These are phyloP conservation scores for Thalassiosira allenii DNA, from an alignment of 352 stramenopile species.

Conservation along the genomic window DNA sequence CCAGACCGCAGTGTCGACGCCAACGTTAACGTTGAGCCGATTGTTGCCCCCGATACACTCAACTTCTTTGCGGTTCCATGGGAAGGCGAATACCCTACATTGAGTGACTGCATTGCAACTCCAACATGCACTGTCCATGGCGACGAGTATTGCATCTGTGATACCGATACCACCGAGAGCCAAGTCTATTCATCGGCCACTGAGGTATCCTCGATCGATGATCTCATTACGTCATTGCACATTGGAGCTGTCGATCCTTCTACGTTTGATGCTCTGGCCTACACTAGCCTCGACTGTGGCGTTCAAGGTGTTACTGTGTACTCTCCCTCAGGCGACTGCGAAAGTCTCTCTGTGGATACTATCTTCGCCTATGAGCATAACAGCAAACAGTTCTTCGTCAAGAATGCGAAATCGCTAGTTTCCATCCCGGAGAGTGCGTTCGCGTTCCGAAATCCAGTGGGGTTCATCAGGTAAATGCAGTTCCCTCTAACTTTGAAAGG, in stretches of 20 bases:
- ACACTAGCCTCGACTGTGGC: slow-evolving; percentile 15
- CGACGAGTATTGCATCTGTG: slow-evolving; percentile 51
- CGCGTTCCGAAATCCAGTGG: slow-evolving; percentile 73
- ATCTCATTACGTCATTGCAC: slow-evolving; percentile 26
- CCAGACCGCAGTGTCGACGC: slow-evolving; percentile 11
- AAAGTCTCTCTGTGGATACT: slow-evolving; percentile 11
- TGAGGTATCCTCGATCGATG: slow-evolving; percentile 28
- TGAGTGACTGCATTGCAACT: slow-evolving; percentile 31
- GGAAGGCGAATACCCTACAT: slow-evolving; percentile 25
- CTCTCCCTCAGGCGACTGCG: slow-evolving; percentile 22
- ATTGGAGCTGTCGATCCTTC: slow-evolving; percentile 39
- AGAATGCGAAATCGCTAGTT: slow-evolving; percentile 66
- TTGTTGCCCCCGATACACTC: slow-evolving; percentile 38
- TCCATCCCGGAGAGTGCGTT: slow-evolving; percentile 28
- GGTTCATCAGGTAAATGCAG: slow-evolving; percentile 75
- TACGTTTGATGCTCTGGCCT: slow-evolving; percentile 16
- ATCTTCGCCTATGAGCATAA: slow-evolving; percentile 35
- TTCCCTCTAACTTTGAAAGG: no score
- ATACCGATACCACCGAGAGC: slow-evolving; percentile 16
- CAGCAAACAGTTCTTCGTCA: slow-evolving; percentile 24
- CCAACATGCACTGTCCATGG: slow-evolving; percentile 29
- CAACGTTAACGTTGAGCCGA: slow-evolving; percentile 14
- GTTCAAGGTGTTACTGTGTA: slow-evolving; percentile 35
- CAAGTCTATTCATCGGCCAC: slow-evolving; percentile 12
- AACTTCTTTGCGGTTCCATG: slow-evolving; percentile 42